phyloP scores from a whole-genome alignment of 208 protist species.

The Porcisia hertigi region DNA sequence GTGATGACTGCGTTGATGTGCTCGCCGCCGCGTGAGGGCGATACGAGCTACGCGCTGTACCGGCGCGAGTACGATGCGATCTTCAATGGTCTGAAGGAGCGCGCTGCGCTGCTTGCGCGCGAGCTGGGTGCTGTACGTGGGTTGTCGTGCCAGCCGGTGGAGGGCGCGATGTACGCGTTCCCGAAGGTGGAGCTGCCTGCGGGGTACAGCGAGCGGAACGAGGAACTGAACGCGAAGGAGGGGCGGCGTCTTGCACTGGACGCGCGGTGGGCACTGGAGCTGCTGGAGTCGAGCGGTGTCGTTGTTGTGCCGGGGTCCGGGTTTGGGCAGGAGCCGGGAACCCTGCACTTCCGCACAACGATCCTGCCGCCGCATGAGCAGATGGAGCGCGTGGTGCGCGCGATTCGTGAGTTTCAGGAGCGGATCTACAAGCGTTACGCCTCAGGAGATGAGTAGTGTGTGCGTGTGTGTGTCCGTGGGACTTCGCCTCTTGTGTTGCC shows the following conservation, averaged over 20 bases:
- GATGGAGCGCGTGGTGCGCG: conserved; percentile 90
- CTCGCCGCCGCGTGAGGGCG: conserved; percentile 90
- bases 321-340: conserved; percentile 95
- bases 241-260: conserved; percentile 87
- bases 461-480: neutral
- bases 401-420: conserved; percentile 71
- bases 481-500: neutral
- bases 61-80: conserved; percentile 84
- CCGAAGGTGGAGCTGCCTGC: conserved; percentile 91
- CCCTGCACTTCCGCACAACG: conserved; percentile 99
- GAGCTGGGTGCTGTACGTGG: conserved; percentile 94
- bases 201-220: conserved; percentile 71
- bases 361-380: conserved; percentile 97
- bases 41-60: conserved; percentile 92
- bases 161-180: conserved; percentile 99
- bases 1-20: conserved; percentile 96
- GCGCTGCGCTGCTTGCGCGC: conserved; percentile 67
- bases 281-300: conserved; percentile 96
- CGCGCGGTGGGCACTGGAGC: conserved; percentile 94
- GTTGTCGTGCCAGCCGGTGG: conserved; percentile 90
- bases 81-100: conserved; percentile 56
- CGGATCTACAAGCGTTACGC: conserved; percentile 58
- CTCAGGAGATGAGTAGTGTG: neutral
- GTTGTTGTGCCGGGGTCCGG: conserved; percentile 96
- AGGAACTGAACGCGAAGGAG: conserved; percentile 61